These are phyloP conservation scores for Fraxinus baroniana DNA, from an alignment of 305 asterid species.

Conservation along the genomic window DNA sequence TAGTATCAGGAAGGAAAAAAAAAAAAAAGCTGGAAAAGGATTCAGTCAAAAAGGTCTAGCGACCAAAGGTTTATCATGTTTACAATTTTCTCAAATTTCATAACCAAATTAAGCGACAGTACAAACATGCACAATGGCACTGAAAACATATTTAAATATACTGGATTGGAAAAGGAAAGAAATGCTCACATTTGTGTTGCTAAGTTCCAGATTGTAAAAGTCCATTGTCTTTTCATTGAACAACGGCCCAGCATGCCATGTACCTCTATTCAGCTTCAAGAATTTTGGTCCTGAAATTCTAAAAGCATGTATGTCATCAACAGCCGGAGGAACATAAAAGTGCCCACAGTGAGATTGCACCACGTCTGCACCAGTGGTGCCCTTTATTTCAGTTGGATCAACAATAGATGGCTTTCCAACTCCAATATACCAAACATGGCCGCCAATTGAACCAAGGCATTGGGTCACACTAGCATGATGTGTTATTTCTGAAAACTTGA, in stretches of 20 bases:
- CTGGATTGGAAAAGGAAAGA: not conserved
- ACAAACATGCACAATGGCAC: not conserved
- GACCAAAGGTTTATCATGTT: not conserved
- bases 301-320: conserved; percentile 62
- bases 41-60: not conserved
- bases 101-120: not conserved
- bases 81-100: not conserved
- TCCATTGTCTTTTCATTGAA: conserved; percentile 56
- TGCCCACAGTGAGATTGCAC: conserved; percentile 62
- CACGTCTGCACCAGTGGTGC: conserved; percentile 19
- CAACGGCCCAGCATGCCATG: conserved; percentile 97
- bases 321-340: conserved; percentile 57
- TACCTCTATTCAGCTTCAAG: conserved; percentile 64
- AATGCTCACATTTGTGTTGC: conserved; percentile 70
- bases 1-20: not conserved
- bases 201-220: conserved; percentile 78
- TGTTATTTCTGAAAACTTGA: conserved; percentile 60
- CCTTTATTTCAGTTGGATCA: conserved; percentile 37
- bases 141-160: not conserved
- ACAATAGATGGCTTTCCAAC: conserved; percentile 72
- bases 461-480: conserved; percentile 90
- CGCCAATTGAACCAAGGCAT: conserved; percentile 82
- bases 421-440: conserved; percentile 82
- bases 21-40: not conserved
- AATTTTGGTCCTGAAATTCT: conserved; percentile 80